Percentiles rank a stretch among this genome's conserved stretches.
Evolutionary conservation across 1,139 yeast species (phyloP).

Genomic region (Meyerozyma smithsonii): DNA sequence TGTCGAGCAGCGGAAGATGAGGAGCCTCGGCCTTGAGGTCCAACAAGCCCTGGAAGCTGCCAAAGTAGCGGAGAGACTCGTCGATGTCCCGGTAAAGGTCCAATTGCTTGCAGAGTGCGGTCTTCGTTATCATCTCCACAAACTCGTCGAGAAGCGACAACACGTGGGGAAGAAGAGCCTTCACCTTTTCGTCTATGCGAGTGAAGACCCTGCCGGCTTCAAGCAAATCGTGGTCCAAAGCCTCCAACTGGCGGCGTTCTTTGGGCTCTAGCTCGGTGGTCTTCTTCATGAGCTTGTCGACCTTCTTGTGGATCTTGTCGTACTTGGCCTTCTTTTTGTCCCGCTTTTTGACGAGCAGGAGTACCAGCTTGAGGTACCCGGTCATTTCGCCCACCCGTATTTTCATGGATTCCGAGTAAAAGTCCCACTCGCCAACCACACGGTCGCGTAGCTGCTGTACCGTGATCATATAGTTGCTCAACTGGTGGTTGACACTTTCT

Average conservation of each 20-base stretch:
- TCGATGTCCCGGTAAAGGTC: constrained; percentile 26
- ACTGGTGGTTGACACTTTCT: constrained; percentile 27
- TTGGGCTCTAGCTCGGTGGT: constrained; percentile 32
- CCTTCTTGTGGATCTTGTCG: constrained; percentile 33
- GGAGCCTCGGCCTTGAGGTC: constrained; percentile 4
- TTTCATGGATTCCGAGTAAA: constrained; percentile 25
- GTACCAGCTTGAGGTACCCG: constrained; percentile 28
- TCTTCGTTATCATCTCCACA: constrained; percentile 36
- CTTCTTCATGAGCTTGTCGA: constrained; percentile 41
- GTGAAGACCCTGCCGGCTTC: constrained; percentile 27
- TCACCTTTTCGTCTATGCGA: constrained; percentile 36
- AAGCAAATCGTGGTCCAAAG: constrained; percentile 25
- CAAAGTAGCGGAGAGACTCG: constrained; percentile 26
- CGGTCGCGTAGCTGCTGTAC: constrained; percentile 26
- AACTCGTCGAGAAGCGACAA: constrained; percentile 48
- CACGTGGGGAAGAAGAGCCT: constrained; percentile 42
- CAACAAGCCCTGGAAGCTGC: constrained; percentile 36
- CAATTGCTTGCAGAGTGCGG: constrained; percentile 28
- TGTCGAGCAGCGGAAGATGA: constrained; percentile 9
- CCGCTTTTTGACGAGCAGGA: constrained; percentile 42
- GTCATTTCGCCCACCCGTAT: constrained; percentile 37
- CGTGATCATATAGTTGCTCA: constrained; percentile 25
- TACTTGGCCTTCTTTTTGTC: constrained; percentile 38
- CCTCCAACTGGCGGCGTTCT: constrained; percentile 29
- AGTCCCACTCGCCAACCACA: constrained; percentile 30